Evolutionary conservation across 176 grass and related monocot genomes (phyloP).

Genomic region (Alloteropsis semialata): DNA sequence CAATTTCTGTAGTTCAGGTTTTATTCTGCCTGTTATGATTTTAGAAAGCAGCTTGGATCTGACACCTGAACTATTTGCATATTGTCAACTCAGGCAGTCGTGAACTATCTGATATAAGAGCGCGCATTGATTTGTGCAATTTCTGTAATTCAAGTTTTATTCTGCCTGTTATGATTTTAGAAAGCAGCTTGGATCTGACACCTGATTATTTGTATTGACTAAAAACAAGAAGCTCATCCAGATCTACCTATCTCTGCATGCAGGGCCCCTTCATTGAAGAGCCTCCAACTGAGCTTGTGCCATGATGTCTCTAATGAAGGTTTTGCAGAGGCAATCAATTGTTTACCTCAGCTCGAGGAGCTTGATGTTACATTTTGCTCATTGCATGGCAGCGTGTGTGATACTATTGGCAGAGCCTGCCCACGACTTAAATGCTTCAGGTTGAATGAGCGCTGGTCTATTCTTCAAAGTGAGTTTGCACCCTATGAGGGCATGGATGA

Average conservation of each 20-base stretch:
- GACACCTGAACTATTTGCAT: neutral
- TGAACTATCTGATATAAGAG: no score
- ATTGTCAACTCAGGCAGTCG: neutral
- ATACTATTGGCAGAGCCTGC: constrained; percentile 31
- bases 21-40: neutral
- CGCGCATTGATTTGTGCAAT: neutral
- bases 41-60: neutral
- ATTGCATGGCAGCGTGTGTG: constrained; percentile 24
- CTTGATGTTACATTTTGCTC: constrained; percentile 48
- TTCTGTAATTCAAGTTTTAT: neutral
- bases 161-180: neutral
- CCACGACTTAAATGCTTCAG: constrained; percentile 44
- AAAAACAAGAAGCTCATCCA: neutral
- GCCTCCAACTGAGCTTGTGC: constrained; percentile 47
- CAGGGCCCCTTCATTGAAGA: constrained; percentile 48
- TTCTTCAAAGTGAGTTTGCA: constrained; percentile 9
- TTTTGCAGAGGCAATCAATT: constrained; percentile 29
- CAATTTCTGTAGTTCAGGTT: neutral
- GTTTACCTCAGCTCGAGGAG: constrained; percentile 43
- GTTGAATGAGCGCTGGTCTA: constrained; percentile 27
- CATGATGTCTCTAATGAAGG: constrained; percentile 32
- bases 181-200: neutral
- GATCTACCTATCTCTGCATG: neutral
- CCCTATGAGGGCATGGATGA: constrained; percentile 7
- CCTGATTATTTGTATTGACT: neutral